phyloP scores from a whole-genome alignment of 2,329 filamentous ascomycete species.

The Dactylellina haptotyla region DNA sequence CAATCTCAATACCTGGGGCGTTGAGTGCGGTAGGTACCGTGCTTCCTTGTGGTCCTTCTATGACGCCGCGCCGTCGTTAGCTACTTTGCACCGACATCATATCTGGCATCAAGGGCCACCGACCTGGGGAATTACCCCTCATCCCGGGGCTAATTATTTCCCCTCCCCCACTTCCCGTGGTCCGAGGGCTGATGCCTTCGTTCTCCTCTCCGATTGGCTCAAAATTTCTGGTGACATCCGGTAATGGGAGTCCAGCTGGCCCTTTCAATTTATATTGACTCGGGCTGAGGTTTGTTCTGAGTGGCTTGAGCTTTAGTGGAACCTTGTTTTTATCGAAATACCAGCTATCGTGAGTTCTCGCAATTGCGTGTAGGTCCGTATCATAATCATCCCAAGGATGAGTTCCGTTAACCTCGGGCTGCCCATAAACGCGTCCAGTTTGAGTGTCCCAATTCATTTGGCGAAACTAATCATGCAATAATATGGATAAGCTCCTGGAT shows the following conservation, averaged over 20 bases:
- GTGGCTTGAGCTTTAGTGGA: background rate
- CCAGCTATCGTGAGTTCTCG: background rate
- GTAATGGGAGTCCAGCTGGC: conserved; percentile 11
- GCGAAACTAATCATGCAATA: background rate
- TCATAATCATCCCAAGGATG: conserved; percentile 12
- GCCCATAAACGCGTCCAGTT: background rate
- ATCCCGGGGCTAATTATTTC: background rate
- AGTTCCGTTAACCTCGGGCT: background rate
- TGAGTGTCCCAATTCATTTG: background rate
- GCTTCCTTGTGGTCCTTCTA: background rate
- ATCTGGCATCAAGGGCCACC: conserved; percentile 4
- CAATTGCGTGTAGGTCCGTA: background rate
- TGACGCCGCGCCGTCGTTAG: background rate
- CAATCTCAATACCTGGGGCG: background rate
- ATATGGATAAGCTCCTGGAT: too few species aligned
- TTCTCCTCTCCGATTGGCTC: background rate
- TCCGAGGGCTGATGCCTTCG: background rate
- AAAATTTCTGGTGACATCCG: background rate
- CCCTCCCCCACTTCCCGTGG: background rate
- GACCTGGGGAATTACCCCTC: background rate
- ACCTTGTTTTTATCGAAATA: background rate
- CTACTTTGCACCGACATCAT: background rate
- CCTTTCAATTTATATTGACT: conserved; percentile 4
- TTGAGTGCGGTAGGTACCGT: background rate
- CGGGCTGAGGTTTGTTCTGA: background rate